Conservation (phyloP, 2,329 filamentous ascomycete genomes). For the Sclerotinia trifoliorum region DNA sequence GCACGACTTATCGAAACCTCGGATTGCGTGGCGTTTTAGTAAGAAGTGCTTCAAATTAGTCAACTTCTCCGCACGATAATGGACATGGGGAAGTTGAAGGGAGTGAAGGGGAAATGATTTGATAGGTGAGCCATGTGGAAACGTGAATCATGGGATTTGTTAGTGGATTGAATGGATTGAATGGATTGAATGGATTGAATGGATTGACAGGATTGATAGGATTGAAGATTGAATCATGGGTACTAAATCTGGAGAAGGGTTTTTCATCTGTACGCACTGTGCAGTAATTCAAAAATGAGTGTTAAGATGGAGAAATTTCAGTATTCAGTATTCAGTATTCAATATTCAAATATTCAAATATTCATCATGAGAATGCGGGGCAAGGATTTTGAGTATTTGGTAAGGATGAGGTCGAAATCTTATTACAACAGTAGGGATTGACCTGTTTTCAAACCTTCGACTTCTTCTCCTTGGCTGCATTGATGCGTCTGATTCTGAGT, state of each 20-base stretch:
- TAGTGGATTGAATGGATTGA: not conserved
- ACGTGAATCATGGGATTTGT: not conserved
- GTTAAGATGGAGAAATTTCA: too few relatives aligned
- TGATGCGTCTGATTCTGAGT: not conserved
- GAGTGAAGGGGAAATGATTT: not conserved
- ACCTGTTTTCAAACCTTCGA: not conserved
- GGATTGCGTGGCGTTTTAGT: not conserved
- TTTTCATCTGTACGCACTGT: not conserved
- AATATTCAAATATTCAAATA: too few relatives aligned
- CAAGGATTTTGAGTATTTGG: not conserved
- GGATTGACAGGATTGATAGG: not conserved
- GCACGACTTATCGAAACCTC: conserved; percentile 1
- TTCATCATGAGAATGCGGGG: not conserved
- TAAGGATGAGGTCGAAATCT: too few relatives aligned
- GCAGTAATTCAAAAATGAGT: too few relatives aligned
- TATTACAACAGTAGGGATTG: too few relatives aligned
- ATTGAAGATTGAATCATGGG: not conserved
- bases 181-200: not conserved
- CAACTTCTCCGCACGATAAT: conserved; percentile 10
- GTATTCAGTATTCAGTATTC: too few relatives aligned
- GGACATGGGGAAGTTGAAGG: not conserved
- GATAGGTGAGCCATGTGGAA: not conserved
- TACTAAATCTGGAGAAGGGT: not conserved
- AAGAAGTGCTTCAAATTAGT: not conserved
- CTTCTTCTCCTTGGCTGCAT: not conserved